Evolutionary conservation across 177 flowering plant species (phyloP), one percentile per base, ranked within the genome.

Genomic region (Vitis hybrid): DNA sequence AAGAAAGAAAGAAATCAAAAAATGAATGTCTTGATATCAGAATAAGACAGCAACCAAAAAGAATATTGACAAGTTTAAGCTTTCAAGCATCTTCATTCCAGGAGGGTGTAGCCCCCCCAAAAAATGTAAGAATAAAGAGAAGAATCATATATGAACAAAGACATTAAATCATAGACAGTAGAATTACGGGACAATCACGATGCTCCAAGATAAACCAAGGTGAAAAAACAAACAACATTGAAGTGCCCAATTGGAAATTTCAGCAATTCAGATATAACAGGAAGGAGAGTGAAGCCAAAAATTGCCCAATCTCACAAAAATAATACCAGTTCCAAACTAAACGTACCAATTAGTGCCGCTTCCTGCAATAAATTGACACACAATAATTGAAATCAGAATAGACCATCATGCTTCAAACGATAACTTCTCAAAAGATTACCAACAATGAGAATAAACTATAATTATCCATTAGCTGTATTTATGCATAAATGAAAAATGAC

Each of bases 291-390:
- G 66, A 72, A 67, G 57, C 65, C 61, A 62, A n/a, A 70, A 65
- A 64, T 55, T 50, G 62, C 45, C 67, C 70, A 69, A 55, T 55
- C 68, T 72, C 66, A 60, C 67, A 49, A 69, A 72, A 49, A 33
- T 52, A 72, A 68, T 63, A 60, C 65, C 56, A 76, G 67, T 64
- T 72, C 67, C 62, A 69, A 72, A 68, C 21, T 39, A 69, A 65
- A 65, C 56, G 65, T 65, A 65, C 56, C 70, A 64, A 74, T 69
- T 21, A 51, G 48, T 51, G 67, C 69, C 60, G 61, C 70, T 45
- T 49, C 75, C 79, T 72, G 68, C 76, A 66, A 66, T 48, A 70
- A 21, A 77, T 45, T 48, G 22, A 50, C 48, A 65, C 16, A 56
- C 16, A 13, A 50, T 3, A n/a, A 59, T 22, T 61, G 29, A 62